Percentiles rank a stretch among this genome's conserved stretches.
Evolutionary conservation across 495 filamentous ascomycete species (phyloP).

Genomic region (Penicillium canescens): DNA sequence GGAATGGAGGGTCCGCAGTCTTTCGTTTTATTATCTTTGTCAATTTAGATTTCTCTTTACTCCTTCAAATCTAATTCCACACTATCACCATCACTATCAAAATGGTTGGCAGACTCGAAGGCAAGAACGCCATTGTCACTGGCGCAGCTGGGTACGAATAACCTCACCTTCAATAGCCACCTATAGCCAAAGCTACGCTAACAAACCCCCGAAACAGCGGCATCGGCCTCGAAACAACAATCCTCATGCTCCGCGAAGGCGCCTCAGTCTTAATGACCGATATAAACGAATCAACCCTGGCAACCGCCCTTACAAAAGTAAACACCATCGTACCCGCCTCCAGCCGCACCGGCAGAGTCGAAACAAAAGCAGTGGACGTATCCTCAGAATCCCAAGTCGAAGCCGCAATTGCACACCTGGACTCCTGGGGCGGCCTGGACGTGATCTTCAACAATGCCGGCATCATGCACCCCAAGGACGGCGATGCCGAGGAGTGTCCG

Average conservation of each 20-base stretch:
- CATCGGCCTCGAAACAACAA: slow-evolving; percentile 91
- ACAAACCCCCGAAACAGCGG: slow-evolving; percentile 55
- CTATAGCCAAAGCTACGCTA: neutral
- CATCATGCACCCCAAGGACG: slow-evolving; percentile 92
- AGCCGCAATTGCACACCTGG: slow-evolving; percentile 62
- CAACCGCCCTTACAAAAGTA: slow-evolving; percentile 68
- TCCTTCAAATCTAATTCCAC: no score
- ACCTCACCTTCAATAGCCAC: neutral
- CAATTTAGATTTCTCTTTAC: no score
- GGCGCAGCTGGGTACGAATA: slow-evolving; percentile 5
- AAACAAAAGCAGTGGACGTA: slow-evolving; percentile 43
- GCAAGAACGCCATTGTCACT: slow-evolving; percentile 7
- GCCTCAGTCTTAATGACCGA: slow-evolving; percentile 86
- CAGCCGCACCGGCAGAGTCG: slow-evolving; percentile 44
- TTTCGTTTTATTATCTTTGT: no score
- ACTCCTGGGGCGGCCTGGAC: slow-evolving; percentile 86
- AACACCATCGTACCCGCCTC: slow-evolving; percentile 67
- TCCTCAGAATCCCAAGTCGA: slow-evolving; percentile 72
- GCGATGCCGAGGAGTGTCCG: slow-evolving; percentile 78
- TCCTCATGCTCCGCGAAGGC: slow-evolving; percentile 90
- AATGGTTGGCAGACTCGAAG: slow-evolving; percentile 8
- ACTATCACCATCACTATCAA: neutral
- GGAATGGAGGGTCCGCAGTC: neutral
- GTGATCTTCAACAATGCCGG: slow-evolving; percentile 99
- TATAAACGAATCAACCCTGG: slow-evolving; percentile 71